Evolutionary conservation across 2,329 filamentous ascomycete species (phyloP), one percentile per base, ranked within the genome.

Genomic region (Fusarium oligoseptatum): DNA sequence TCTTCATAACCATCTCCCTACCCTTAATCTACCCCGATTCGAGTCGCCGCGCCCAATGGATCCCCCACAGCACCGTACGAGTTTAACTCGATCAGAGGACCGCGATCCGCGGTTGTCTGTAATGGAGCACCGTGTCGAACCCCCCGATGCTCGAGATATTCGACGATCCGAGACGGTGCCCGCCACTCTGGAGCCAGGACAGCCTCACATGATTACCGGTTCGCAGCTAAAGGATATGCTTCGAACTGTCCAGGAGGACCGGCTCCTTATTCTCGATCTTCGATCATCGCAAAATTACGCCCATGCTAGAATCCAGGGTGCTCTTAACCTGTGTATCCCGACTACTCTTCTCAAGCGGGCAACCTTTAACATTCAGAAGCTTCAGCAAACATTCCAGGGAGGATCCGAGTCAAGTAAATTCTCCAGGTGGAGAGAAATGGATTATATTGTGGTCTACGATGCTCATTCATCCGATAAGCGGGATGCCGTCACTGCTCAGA

Each of bases 261-360:
- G 86, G 1, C 75, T 94, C 1, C 85, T 99, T 36, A 81, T 98
- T 2, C 85, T 99, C 6, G 97, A 99, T 81, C 89, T 98, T 24
- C 91, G 97, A 43, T 95, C 97, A 0, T 94, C 92, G 32, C 95
- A 95, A 22, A 94, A 96, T 75, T 98, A 93, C 80, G 89, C 92
- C 1, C 88, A 90, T 55, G 92, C 93, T 24, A 91, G 94, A 34
- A 93, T 98, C 64, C 85, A 88, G 60, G 92, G 92, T n/a, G 94
- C 96, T 1, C 84, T 99, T 36, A 98, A 97, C 80, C 86, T 99
- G 6, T 98, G 97, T 80, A 97, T 98, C 70, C 97, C 97, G 0
- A 98, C 97, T 0, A 98, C 96, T 0, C 85, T 99, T 15, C 85
- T 99, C 20, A 98, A 98, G 83, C 89, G 97, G 60, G 92, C 94